Conservation (phyloP, 495 filamentous ascomycete species). For the Haplographium delicatum region DNA sequence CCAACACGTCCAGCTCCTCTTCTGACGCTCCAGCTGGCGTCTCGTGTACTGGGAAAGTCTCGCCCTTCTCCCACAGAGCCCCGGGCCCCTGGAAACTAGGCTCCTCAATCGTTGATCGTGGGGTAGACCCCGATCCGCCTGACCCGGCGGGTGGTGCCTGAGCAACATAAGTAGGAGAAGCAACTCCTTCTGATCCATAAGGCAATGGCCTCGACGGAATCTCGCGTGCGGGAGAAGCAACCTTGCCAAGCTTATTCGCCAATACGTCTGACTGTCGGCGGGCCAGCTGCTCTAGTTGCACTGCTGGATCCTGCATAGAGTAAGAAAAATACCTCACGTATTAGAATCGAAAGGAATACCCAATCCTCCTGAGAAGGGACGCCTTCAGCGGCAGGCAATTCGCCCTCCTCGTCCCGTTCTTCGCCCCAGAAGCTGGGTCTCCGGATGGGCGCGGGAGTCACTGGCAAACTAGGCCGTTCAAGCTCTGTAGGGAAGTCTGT, state of each 20-base stretch:
- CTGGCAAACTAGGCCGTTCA: constrained; percentile 84
- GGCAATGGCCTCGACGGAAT: constrained; percentile 40
- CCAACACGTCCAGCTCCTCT: constrained; percentile 37
- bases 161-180: constrained; percentile 42
- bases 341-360: constrained; percentile 60
- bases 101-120: constrained; percentile 22
- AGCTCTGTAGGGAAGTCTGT: constrained; percentile 83
- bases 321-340: constrained; percentile 28
- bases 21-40: constrained; percentile 35
- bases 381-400: constrained; percentile 68
- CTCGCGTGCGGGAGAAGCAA: constrained; percentile 20
- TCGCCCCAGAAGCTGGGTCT: constrained; percentile 47
- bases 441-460: constrained; percentile 76
- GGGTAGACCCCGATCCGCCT: constrained; percentile 18
- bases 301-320: constrained; percentile 58
- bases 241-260: constrained; percentile 36
- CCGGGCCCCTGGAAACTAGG: constrained; percentile 44
- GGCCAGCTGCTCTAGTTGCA: constrained; percentile 63
- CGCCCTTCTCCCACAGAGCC: constrained; percentile 41
- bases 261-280: constrained; percentile 56
- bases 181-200: constrained; percentile 41
- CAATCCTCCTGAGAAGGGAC: constrained; percentile 82
- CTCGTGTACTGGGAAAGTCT: constrained; percentile 29
- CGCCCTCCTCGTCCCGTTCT: constrained; percentile 46
- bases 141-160: constrained; percentile 26